Percentiles rank a stretch among this genome's conserved stretches.
Conservation (phyloP, 108 stramenopile genomes). For the Conticribra weissflogii region DNA sequence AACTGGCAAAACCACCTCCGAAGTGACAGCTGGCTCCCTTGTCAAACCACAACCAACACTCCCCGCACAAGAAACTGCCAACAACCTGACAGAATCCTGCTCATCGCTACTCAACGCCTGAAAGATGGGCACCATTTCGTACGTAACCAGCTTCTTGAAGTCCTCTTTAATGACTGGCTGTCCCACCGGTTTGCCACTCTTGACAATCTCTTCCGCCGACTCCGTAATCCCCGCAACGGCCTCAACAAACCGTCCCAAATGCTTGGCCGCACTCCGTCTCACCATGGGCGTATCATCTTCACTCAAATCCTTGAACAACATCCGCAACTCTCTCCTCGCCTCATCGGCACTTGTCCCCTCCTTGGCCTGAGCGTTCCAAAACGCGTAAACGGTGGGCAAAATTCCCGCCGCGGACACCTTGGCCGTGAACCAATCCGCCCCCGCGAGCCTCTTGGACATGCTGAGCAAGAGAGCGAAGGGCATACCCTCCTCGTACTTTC, state of each 20-base stretch:
- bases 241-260: slow-evolving; percentile 73
- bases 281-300: slow-evolving; percentile 98
- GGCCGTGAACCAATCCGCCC: slow-evolving; percentile 97
- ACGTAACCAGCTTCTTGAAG: slow-evolving; percentile 32
- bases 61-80: slow-evolving; percentile 80
- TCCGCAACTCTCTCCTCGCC: slow-evolving; percentile 58
- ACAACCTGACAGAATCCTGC: slow-evolving; percentile 94
- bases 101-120: slow-evolving; percentile 90
- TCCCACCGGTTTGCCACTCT: slow-evolving; percentile 19
- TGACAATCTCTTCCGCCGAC: slow-evolving; percentile 44
- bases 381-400: slow-evolving; percentile 48
- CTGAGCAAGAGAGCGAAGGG: slow-evolving; percentile 51
- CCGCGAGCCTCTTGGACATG: slow-evolving; percentile 80
- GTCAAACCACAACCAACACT: slow-evolving; percentile 73
- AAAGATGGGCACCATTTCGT: slow-evolving; percentile 73
- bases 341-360: slow-evolving; percentile 33
- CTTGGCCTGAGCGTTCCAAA: slow-evolving; percentile 41
- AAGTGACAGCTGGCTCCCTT: slow-evolving; percentile 49
- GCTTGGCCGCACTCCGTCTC: slow-evolving; percentile 78
- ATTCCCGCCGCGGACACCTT: slow-evolving; percentile 90
- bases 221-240: slow-evolving; percentile 49
- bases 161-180: slow-evolving; percentile 27
- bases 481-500: slow-evolving; percentile 25
- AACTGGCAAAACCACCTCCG: slow-evolving; percentile 75
- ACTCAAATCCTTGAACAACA: slow-evolving; percentile 76